A percentile compares a stretch with the other conserved stretches of the same genome.
These are phyloP conservation scores for Strobilomyces echinocephalus DNA, from an alignment of 768 basidiomycete genomes.

Conservation along the genomic window DNA sequence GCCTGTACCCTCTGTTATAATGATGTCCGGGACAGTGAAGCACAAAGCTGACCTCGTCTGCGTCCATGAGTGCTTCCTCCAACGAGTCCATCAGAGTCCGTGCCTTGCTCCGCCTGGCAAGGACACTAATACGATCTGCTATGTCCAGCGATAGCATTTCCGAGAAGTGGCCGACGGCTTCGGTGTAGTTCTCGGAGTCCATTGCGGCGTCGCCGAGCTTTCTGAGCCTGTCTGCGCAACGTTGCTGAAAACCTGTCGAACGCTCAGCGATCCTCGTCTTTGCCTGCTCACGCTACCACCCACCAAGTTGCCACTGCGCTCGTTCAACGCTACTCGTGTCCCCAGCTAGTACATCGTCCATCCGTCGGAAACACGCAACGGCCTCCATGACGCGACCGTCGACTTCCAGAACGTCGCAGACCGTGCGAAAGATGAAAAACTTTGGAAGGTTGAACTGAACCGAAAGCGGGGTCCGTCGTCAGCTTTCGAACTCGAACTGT, in stretches of 20 bases:
- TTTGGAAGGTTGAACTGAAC: too few relatives aligned
- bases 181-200: too few relatives aligned
- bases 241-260: background rate
- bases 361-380: too few relatives aligned
- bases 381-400: too few relatives aligned
- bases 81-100: background rate
- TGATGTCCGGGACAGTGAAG: background rate
- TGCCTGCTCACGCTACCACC: background rate
- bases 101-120: background rate
- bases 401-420: background rate
- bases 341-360: too few relatives aligned
- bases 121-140: background rate
- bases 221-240: background rate
- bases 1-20: background rate
- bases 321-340: background rate
- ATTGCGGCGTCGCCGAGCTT: background rate
- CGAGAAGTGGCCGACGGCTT: background rate
- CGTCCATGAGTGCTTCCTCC: background rate
- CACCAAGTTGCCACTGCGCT: background rate
- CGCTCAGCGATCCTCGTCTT: too few relatives aligned
- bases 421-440: background rate
- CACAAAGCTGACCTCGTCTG: background rate
- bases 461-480: too few relatives aligned
- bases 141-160: background rate
- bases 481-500: too few relatives aligned